Conservation (phyloP, 1,139 yeast genomes). For the Meyerozyma elateridarum region DNA sequence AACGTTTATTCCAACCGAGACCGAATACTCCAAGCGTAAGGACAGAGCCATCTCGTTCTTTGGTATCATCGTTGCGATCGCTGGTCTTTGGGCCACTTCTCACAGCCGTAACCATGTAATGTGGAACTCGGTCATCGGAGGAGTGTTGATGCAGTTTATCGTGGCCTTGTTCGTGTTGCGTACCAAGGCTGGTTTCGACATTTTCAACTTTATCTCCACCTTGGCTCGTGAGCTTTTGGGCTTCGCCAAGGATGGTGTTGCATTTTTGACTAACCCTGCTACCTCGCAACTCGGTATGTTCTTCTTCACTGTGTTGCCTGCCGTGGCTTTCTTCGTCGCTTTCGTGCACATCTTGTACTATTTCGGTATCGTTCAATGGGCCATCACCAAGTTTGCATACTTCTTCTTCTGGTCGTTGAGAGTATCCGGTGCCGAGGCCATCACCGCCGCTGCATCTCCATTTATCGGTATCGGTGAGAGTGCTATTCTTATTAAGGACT, state of each 20-base stretch:
- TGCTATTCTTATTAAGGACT: conserved; percentile 59
- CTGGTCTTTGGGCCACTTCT: conserved; percentile 44
- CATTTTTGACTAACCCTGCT: conserved; percentile 46
- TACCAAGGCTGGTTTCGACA: conserved; percentile 66
- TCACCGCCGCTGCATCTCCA: conserved; percentile 67
- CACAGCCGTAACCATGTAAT: conserved; percentile 41
- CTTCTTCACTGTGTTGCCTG: conserved; percentile 58
- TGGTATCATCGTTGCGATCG: conserved; percentile 49
- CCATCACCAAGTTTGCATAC: conserved; percentile 52
- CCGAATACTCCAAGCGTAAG: conserved; percentile 40
- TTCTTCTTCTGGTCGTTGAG: conserved; percentile 61
- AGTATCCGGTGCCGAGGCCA: conserved; percentile 64
- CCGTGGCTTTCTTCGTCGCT: conserved; percentile 62
- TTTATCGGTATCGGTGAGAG: conserved; percentile 68
- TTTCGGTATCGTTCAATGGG: conserved; percentile 61
- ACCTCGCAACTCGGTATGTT: conserved; percentile 43
- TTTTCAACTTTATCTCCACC: conserved; percentile 57
- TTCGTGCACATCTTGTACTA: conserved; percentile 60
- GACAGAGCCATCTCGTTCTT: conserved; percentile 61
- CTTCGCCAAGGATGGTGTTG: conserved; percentile 61
- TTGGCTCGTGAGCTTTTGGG: conserved; percentile 57
- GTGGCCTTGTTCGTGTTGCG: conserved; percentile 84
- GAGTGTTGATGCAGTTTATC: conserved; percentile 86
- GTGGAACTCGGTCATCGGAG: conserved; percentile 63
- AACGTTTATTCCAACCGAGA: conserved; percentile 52